A percentile compares a stretch with the other conserved stretches of the same genome.
Conservation (phyloP, 225 moss, liverwort and hornwort genomes). For the Climacium dendroides region DNA sequence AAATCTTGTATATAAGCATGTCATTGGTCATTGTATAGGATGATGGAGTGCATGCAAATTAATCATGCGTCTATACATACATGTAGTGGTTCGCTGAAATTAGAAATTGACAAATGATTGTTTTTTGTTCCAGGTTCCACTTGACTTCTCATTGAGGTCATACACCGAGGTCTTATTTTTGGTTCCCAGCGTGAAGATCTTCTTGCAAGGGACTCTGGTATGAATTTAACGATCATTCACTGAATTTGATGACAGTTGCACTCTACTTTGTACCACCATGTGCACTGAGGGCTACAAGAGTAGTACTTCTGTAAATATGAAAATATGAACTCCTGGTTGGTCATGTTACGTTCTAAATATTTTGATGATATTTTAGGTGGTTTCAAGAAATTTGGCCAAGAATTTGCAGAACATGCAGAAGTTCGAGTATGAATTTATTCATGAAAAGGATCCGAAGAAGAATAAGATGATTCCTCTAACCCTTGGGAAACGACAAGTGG, state of each 20-base stretch:
- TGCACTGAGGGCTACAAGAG: neutral
- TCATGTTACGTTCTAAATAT: neutral
- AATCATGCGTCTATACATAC: neutral
- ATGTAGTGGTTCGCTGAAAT: neutral
- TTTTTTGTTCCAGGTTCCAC: conserved; percentile 43
- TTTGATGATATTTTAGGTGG: neutral
- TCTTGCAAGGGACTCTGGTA: conserved; percentile 64
- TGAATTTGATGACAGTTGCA: neutral
- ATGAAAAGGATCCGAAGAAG: conserved; percentile 15
- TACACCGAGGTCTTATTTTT: conserved; percentile 78
- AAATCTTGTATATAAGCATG: neutral
- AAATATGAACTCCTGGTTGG: neutral
- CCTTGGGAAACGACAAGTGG: conserved; percentile 39
- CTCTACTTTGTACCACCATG: neutral
- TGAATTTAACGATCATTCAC: neutral
- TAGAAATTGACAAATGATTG: neutral
- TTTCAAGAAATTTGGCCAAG: conserved; percentile 9
- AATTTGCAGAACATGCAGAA: neutral
- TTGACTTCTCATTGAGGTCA: conserved; percentile 72
- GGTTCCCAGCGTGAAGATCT: conserved; percentile 65
- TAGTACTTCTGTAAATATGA: neutral
- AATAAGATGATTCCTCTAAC: conserved; percentile 21
- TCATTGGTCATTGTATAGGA: neutral
- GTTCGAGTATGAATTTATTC: neutral
- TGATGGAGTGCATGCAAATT: neutral